Evolutionary conservation across 2,329 filamentous ascomycete genomes (phyloP).

Genomic region (Fulvia fulva): DNA sequence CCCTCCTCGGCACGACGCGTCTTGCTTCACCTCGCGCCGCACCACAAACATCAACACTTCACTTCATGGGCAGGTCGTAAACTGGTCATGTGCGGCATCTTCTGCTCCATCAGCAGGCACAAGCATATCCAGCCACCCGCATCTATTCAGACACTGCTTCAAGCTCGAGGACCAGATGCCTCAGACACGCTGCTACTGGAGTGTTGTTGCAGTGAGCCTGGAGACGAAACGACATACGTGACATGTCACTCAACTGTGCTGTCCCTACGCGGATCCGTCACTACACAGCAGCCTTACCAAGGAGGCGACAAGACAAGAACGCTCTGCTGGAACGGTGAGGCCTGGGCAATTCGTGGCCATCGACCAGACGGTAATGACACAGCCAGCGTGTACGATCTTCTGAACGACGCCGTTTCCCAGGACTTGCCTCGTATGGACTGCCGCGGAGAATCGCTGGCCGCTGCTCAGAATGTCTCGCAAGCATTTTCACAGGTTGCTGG

Average conservation of each 20-base stretch:
- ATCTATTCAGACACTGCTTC: slow-evolving; percentile 22
- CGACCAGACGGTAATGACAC: slow-evolving; percentile 74
- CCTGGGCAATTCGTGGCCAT: slow-evolving; percentile 67
- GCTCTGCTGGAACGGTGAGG: slow-evolving; percentile 97
- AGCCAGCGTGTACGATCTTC: slow-evolving; percentile 59
- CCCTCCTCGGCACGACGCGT: background rate
- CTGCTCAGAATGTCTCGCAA: slow-evolving; percentile 7
- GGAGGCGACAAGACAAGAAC: slow-evolving; percentile 56
- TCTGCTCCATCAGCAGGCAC: slow-evolving; percentile 29
- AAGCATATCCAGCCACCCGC: slow-evolving; percentile 20
- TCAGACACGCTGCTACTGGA: slow-evolving; percentile 12
- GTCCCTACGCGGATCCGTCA: slow-evolving; percentile 72
- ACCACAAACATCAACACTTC: background rate
- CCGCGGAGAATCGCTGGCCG: background rate
- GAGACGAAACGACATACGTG: slow-evolving; percentile 34
- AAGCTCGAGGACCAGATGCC: slow-evolving; percentile 31
- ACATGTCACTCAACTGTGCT: slow-evolving; percentile 80
- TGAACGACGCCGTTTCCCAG: slow-evolving; percentile 35
- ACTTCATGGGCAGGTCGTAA: background rate
- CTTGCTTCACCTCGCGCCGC: background rate
- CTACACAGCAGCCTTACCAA: slow-evolving; percentile 70
- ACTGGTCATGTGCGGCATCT: slow-evolving; percentile 35
- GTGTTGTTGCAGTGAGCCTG: slow-evolving; percentile 5
- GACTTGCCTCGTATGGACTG: background rate
- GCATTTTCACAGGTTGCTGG: slow-evolving; percentile 45